These are phyloP conservation scores for Cordyceps pruinosa DNA, from an alignment of 2,329 filamentous ascomycete species.

Conservation along the genomic window DNA sequence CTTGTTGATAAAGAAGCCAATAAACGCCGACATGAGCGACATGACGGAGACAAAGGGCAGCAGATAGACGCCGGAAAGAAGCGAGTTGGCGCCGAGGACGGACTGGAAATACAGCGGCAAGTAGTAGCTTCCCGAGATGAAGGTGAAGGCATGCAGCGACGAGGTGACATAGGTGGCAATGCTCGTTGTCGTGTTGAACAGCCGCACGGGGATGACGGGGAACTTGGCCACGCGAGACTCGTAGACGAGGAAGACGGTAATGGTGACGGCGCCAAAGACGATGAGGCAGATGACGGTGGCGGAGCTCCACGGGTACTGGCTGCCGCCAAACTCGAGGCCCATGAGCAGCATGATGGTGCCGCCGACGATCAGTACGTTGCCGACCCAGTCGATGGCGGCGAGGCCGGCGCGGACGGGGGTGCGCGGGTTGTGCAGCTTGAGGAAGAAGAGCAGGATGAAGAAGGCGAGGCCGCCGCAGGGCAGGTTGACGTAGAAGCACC, in stretches of 20 bases:
- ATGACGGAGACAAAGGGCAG: slow-evolving; percentile 63
- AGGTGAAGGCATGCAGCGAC: slow-evolving; percentile 69
- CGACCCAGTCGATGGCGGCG: slow-evolving; percentile 54
- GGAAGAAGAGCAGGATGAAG: slow-evolving; percentile 48
- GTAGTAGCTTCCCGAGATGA: slow-evolving; percentile 74
- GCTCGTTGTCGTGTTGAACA: slow-evolving; percentile 63
- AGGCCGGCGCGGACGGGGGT: slow-evolving; percentile 57
- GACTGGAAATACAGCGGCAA: slow-evolving; percentile 81
- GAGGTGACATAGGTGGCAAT: slow-evolving; percentile 57
- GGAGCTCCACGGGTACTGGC: slow-evolving; percentile 67
- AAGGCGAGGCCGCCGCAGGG: slow-evolving; percentile 41
- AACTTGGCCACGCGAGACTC: slow-evolving; percentile 69
- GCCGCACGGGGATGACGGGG: slow-evolving; percentile 67
- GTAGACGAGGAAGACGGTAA: slow-evolving; percentile 61
- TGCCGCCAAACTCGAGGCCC: slow-evolving; percentile 77
- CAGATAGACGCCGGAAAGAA: slow-evolving; percentile 68
- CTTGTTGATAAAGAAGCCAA: slow-evolving; percentile 52
- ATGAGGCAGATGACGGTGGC: slow-evolving; percentile 70
- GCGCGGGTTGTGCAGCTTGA: slow-evolving; percentile 61
- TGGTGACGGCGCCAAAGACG: slow-evolving; percentile 60
- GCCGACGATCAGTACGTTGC: slow-evolving; percentile 56
- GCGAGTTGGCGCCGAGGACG: slow-evolving; percentile 59
- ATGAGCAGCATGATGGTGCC: slow-evolving; percentile 81
- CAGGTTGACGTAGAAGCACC: slow-evolving; percentile 63
- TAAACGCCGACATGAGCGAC: slow-evolving; percentile 53